Percentiles rank a stretch among this genome's conserved stretches.
These are phyloP conservation scores for Linnemannia schmuckeri DNA, from an alignment of 192 early-diverging fungal species.

Conservation along the genomic window DNA sequence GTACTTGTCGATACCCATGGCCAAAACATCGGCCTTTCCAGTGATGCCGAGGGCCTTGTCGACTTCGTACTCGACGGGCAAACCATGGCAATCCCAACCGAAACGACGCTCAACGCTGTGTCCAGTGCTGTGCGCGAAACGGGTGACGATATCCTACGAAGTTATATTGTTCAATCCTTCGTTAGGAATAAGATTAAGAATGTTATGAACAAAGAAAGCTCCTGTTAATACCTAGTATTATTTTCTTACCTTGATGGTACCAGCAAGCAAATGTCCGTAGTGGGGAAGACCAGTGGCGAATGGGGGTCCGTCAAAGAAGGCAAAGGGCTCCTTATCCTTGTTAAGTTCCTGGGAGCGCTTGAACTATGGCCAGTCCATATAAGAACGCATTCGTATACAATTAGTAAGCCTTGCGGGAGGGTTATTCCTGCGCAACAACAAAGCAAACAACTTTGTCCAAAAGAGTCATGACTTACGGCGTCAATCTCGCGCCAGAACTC, in stretches of 20 bases:
- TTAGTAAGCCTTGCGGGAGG: constrained; percentile 1
- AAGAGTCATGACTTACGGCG: constrained; percentile 68
- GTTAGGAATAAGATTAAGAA: neutral
- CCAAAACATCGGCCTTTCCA: constrained; percentile 89
- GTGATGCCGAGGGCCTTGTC: constrained; percentile 93
- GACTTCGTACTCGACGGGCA: constrained; percentile 94
- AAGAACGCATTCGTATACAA: neutral
- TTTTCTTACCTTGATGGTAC: constrained; percentile 92
- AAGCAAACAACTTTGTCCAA: neutral
- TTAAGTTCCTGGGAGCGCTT: constrained; percentile 86
- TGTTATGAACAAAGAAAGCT: neutral
- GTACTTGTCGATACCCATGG: constrained; percentile 97
- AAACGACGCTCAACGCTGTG: constrained; percentile 98
- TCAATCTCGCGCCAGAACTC: constrained; percentile 98
- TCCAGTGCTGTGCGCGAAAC: constrained; percentile 95
- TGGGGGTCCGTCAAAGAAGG: constrained; percentile 99
- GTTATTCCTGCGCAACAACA: neutral
- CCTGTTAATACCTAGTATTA: too few relatives aligned
- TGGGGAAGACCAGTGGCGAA: constrained; percentile 99
- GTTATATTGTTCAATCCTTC: neutral
- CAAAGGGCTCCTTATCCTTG: constrained; percentile 86
- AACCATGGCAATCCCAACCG: constrained; percentile 96
- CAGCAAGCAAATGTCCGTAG: constrained; percentile 98
- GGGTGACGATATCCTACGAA: constrained; percentile 92
- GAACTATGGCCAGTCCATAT: constrained; percentile 16